Percentiles rank a stretch among this genome's conserved stretches.
These are phyloP conservation scores for Teratosphaeriaceae sp. DNA, from an alignment of 2,329 filamentous ascomycete species.

Conservation along the genomic window DNA sequence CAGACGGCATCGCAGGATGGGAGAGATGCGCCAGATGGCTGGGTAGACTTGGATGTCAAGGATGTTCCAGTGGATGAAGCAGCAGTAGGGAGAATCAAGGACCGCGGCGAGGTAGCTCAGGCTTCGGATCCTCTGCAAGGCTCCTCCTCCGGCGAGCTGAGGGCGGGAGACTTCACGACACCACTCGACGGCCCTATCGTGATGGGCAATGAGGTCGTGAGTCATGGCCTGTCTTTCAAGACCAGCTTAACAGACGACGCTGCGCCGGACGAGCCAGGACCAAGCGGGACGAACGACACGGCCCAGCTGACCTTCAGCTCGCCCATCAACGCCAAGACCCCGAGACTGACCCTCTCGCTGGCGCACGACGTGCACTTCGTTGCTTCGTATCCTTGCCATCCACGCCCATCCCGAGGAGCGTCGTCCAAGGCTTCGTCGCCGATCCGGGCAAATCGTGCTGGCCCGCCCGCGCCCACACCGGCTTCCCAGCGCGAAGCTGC, in stretches of 20 bases:
- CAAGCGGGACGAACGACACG: too few species aligned
- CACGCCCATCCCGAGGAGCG: background rate
- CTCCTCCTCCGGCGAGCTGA: conserved; percentile 8
- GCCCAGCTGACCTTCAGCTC: conserved; percentile 30
- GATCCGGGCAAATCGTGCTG: background rate
- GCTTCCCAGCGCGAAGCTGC: background rate
- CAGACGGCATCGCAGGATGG: conserved; percentile 23
- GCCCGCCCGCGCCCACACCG: background rate
- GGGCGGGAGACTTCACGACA: conserved; percentile 31
- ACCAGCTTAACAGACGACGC: too few species aligned
- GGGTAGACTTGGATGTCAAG: conserved; percentile 42
- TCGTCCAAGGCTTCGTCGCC: background rate
- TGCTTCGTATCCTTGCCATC: conserved; percentile 46
- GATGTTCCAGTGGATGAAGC: conserved; percentile 3
- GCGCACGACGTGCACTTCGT: conserved; percentile 49
- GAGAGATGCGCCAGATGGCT: conserved; percentile 37
- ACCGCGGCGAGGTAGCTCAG: conserved; percentile 24
- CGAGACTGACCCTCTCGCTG: conserved; percentile 32
- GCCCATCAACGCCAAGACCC: conserved; percentile 13
- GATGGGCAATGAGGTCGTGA: conserved; percentile 22
- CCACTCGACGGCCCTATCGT: conserved; percentile 29
- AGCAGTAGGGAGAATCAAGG: conserved; percentile 31
- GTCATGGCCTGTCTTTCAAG: conserved; percentile 18
- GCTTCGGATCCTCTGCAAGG: conserved; percentile 33
- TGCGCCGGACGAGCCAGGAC: too few species aligned